A percentile compares a stretch with the other conserved stretches of the same genome.
Conservation (phyloP, 2,329 filamentous ascomycete species). For the Venturia nashicola region DNA sequence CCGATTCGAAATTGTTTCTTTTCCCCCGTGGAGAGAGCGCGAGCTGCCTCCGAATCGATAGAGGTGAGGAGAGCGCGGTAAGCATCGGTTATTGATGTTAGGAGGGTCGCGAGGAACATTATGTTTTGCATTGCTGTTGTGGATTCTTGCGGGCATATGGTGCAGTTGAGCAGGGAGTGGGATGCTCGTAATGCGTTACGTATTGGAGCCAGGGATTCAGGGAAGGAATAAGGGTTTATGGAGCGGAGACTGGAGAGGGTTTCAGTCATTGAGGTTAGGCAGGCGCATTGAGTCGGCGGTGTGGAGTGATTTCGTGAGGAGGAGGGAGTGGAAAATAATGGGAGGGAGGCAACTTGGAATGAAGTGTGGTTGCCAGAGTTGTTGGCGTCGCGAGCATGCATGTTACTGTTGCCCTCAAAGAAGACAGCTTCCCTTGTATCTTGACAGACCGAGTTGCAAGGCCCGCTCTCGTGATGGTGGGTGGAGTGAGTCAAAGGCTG, state of each 20-base stretch:
- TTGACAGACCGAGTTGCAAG: background rate
- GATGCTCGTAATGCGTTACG: constrained; percentile 30
- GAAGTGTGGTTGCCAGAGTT: background rate
- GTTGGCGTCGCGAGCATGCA: background rate
- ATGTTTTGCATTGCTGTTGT: constrained; percentile 34
- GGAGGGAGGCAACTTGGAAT: constrained; percentile 3
- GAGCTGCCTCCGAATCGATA: constrained; percentile 28
- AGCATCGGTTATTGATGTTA: constrained; percentile 29
- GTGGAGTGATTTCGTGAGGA: constrained; percentile 10
- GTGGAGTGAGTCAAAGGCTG: background rate
- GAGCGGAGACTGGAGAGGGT: constrained; percentile 29
- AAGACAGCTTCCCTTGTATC: background rate
- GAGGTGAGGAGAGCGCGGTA: constrained; percentile 27
- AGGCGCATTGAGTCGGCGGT: constrained; percentile 22
- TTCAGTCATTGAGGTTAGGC: constrained; percentile 34
- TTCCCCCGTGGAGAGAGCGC: constrained; percentile 18
- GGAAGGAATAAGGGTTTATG: constrained; percentile 28
- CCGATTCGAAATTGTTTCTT: constrained; percentile 32
- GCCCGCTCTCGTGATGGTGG: background rate
- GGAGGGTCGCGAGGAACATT: constrained; percentile 28
- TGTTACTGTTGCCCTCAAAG: background rate
- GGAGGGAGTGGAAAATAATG: constrained; percentile 11
- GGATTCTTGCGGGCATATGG: constrained; percentile 28
- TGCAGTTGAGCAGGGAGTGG: constrained; percentile 27
- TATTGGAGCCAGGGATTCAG: constrained; percentile 28